phyloP scores from a whole-genome alignment of 164 flowering plant species.

The Nymphaea thermarum region DNA sequence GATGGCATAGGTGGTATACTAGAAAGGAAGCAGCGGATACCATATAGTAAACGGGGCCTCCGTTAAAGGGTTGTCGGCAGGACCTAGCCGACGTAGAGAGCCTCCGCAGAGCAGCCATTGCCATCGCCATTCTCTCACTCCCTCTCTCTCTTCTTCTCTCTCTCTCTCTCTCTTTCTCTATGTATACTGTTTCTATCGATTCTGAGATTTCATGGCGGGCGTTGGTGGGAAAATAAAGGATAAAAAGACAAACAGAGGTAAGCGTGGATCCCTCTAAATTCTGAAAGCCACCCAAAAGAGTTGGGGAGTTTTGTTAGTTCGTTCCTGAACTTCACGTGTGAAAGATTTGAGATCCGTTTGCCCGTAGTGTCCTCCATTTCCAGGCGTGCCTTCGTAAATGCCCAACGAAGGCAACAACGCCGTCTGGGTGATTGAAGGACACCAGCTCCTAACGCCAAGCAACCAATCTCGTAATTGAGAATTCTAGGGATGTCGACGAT shows the following conservation, averaged over 20 bases:
- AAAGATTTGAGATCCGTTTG: background rate
- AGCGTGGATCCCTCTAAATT: background rate
- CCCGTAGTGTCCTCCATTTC: background rate
- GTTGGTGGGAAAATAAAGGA: background rate
- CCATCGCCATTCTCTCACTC: conserved; percentile 66
- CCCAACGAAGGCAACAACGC: background rate
- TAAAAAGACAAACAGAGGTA: background rate
- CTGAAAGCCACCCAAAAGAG: background rate
- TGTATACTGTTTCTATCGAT: background rate
- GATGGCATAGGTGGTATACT: background rate
- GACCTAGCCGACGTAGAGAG: conserved; percentile 67
- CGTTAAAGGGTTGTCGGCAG: conserved; percentile 44
- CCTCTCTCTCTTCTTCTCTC: conserved; percentile 4
- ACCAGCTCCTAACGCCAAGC: too few relatives aligned
- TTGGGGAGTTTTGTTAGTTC: background rate
- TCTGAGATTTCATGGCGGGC: background rate
- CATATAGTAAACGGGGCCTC: conserved; percentile 50
- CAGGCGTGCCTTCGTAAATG: background rate
- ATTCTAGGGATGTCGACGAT: too few relatives aligned
- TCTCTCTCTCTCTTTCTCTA: background rate
- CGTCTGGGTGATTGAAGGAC: too few relatives aligned
- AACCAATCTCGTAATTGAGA: too few relatives aligned
- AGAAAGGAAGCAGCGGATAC: conserved; percentile 12
- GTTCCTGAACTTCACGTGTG: background rate
- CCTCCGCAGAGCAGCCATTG: conserved; percentile 81